A percentile compares a stretch with the other conserved stretches of the same genome.
These are phyloP conservation scores for Bipolaris sorokiniana DNA, from an alignment of 2,329 filamentous ascomycete genomes.

Conservation along the genomic window DNA sequence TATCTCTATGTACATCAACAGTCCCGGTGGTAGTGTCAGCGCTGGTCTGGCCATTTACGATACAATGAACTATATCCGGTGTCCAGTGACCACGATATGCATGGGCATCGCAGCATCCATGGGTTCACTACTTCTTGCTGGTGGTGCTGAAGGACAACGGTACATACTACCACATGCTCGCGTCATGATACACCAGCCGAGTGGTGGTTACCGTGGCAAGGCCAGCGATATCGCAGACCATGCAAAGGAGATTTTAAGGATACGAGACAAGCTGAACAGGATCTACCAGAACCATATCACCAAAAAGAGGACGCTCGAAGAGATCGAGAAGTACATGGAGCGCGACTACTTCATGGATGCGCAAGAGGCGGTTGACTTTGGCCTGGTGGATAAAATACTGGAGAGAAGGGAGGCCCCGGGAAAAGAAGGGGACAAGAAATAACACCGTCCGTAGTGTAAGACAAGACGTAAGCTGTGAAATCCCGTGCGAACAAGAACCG, in stretches of 20 bases:
- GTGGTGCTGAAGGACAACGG: constrained; percentile 82
- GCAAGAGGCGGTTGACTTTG: constrained; percentile 84
- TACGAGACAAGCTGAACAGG: constrained; percentile 83
- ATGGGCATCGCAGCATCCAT: constrained; percentile 94
- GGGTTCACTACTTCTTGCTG: constrained; percentile 86
- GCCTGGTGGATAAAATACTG: constrained; percentile 90
- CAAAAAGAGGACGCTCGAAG: constrained; percentile 73
- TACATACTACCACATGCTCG: constrained; percentile 91
- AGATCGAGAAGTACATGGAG: constrained; percentile 96
- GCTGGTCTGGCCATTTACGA: constrained; percentile 92
- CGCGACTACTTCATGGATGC: constrained; percentile 93
- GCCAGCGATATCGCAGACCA: constrained; percentile 91
- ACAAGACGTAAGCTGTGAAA: neutral
- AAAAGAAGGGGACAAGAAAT: constrained; percentile 39
- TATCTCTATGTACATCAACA: constrained; percentile 98
- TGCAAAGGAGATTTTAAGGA: constrained; percentile 91
- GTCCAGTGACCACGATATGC: constrained; percentile 92
- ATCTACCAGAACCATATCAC: constrained; percentile 91
- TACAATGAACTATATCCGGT: constrained; percentile 96
- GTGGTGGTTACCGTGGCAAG: constrained; percentile 73
- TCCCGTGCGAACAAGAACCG: neutral
- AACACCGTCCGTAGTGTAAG: neutral
- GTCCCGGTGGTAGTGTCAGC: constrained; percentile 88
- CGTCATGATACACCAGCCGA: constrained; percentile 97
- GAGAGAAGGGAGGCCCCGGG: constrained; percentile 62